These are phyloP conservation scores for Amylostereum areolatum DNA, from an alignment of 1,284 basidiomycete genomes.

Conservation along the genomic window DNA sequence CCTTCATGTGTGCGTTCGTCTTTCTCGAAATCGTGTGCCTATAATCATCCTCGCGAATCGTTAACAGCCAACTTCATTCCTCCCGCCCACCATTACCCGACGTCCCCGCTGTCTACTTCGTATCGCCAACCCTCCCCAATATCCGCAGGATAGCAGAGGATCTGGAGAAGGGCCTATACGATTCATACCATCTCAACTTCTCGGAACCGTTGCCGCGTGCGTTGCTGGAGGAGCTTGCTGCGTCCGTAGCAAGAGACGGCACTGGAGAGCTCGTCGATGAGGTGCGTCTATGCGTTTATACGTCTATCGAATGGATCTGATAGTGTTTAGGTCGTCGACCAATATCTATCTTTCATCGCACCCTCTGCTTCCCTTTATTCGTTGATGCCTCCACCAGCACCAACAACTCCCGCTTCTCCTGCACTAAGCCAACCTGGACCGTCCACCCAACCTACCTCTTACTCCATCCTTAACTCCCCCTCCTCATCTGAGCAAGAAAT, in stretches of 20 bases:
- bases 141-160: constrained; percentile 87
- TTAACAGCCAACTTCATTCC: constrained; percentile 81
- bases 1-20: constrained; percentile 78
- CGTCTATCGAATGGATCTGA: background rate
- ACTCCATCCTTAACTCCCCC: constrained; percentile 90
- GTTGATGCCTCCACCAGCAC: constrained; percentile 54
- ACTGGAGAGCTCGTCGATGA: constrained; percentile 82
- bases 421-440: constrained; percentile 23
- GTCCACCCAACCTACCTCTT: constrained; percentile 43
- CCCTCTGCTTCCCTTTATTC: constrained; percentile 96
- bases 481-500: constrained; percentile 87
- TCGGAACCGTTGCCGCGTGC: constrained; percentile 86
- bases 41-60: constrained; percentile 1
- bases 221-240: constrained; percentile 91
- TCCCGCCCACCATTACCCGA: constrained; percentile 87
- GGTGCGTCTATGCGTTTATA: constrained; percentile 31
- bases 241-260: constrained; percentile 79
- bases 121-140: constrained; percentile 85
- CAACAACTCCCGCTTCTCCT: constrained; percentile 26
- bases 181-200: constrained; percentile 93
- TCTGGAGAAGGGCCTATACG: constrained; percentile 84
- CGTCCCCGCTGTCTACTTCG: constrained; percentile 97
- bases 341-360: constrained; percentile 95
- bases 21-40: background rate
- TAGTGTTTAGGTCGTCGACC: constrained; percentile 72